Evolutionary conservation across 805 yeast species (phyloP).

Genomic region (Nakazawaea sp.): DNA sequence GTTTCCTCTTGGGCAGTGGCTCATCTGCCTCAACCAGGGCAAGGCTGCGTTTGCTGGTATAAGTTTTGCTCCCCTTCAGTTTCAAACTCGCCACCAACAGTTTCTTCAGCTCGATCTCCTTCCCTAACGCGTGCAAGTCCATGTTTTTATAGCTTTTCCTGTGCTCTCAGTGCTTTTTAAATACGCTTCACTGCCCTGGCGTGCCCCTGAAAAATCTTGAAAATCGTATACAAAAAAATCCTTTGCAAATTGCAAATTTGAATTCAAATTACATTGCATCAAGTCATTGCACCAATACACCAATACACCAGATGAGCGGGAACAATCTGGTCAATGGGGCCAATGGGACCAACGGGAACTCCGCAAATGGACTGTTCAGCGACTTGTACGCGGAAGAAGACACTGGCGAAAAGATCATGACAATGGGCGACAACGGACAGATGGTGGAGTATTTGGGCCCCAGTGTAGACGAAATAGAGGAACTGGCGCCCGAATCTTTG

Average conservation of each 20-base stretch:
- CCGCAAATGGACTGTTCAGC: slow-evolving; percentile 13
- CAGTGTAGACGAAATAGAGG: slow-evolving; percentile 36
- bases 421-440: slow-evolving; percentile 14
- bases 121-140: slow-evolving; percentile 2
- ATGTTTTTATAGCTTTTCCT: too few species aligned
- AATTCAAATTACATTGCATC: too few species aligned
- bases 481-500: slow-evolving; percentile 50
- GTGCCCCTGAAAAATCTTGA: too few species aligned
- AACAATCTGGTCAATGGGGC: too few species aligned
- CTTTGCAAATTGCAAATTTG: too few species aligned
- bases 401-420: slow-evolving; percentile 21
- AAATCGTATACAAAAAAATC: too few species aligned
- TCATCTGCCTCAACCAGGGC: too few species aligned
- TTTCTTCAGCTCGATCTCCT: not conserved
- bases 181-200: too few species aligned
- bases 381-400: slow-evolving; percentile 28
- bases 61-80: slow-evolving; percentile 7
- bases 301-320: too few species aligned
- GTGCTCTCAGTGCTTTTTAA: too few species aligned
- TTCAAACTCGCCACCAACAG: not conserved
- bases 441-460: slow-evolving; percentile 31
- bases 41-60: too few species aligned
- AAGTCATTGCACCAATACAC: too few species aligned
- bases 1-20: not conserved
- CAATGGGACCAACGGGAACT: not conserved